A percentile compares a stretch with the other conserved stretches of the same genome.
phyloP scores from a whole-genome alignment of 208 protist genomes.

The Ichthyophonus hoferi region DNA sequence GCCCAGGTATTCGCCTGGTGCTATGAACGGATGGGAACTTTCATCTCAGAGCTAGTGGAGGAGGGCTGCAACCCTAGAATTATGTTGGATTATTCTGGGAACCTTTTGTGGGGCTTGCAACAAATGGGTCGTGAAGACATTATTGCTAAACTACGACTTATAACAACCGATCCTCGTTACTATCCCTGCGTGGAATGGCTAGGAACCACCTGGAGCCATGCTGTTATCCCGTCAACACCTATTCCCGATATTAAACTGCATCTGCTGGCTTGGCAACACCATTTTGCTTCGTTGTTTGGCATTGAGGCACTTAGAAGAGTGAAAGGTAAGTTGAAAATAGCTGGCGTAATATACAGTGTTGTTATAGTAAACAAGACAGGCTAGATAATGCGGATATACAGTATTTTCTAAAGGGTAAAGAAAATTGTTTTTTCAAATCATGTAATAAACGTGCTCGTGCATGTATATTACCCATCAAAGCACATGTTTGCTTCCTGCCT shows the following conservation, averaged over 20 bases:
- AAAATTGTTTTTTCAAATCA: no score
- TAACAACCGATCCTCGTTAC: background rate
- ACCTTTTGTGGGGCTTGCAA: conserved; percentile 5
- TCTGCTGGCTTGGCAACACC: background rate
- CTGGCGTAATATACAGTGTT: no score
- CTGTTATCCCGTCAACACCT: background rate
- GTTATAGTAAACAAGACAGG: no score
- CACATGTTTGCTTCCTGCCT: no score
- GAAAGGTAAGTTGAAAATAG: background rate
- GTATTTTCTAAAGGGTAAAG: no score
- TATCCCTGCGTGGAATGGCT: conserved; percentile 8
- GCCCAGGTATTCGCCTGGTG: background rate
- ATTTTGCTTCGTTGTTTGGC: conserved; percentile 20
- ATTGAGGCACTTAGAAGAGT: background rate
- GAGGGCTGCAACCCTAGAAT: background rate
- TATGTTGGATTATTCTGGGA: conserved; percentile 11
- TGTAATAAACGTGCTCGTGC: no score
- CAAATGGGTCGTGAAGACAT: background rate
- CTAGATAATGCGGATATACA: no score
- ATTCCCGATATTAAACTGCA: conserved; percentile 13
- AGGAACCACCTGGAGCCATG: conserved; percentile 17
- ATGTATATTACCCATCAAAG: no score
- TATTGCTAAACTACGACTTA: background rate
- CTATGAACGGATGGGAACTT: background rate
- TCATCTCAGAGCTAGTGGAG: background rate